Conservation (phyloP, 352 stramenopile species). For the Globisporangium irregulare region DNA sequence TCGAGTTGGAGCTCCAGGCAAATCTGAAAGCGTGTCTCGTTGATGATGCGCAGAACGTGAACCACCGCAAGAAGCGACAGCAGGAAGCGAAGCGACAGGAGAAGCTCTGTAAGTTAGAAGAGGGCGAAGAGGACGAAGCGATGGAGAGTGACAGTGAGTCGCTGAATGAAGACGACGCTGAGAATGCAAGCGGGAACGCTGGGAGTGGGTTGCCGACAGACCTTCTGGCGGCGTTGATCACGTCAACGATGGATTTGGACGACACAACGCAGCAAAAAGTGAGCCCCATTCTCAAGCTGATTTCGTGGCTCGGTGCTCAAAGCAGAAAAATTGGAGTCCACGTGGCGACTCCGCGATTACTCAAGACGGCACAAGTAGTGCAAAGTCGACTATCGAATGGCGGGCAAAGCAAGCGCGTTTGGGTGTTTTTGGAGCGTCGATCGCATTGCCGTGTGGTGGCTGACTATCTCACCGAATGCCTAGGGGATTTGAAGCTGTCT, state of each 20-base stretch:
- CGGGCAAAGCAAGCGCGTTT: constrained; percentile 25
- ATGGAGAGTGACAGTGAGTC: constrained; percentile 21
- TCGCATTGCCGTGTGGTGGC: constrained; percentile 69
- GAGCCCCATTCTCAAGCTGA: constrained; percentile 51
- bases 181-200: not conserved
- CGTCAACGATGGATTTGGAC: constrained; percentile 37
- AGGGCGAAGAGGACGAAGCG: constrained; percentile 27
- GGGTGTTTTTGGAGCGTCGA: constrained; percentile 76
- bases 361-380: constrained; percentile 53
- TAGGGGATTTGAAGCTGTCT: constrained; percentile 41
- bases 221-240: constrained; percentile 19
- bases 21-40: constrained; percentile 73
- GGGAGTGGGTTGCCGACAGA: not conserved
- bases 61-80: constrained; percentile 38
- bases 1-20: constrained; percentile 70
- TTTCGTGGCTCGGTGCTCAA: constrained; percentile 41
- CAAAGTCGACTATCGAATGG: constrained; percentile 43
- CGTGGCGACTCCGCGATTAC: constrained; percentile 47
- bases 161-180: constrained; percentile 1
- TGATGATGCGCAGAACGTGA: constrained; percentile 58
- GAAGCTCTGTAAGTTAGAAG: constrained; percentile 19
- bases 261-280: constrained; percentile 34
- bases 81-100: constrained; percentile 9
- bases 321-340: constrained; percentile 30
- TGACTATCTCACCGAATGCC: constrained; percentile 63